Base-by-base conservation (phyloP, 2,329 filamentous ascomycete species). In the Colletotrichum liriopes region DNA sequence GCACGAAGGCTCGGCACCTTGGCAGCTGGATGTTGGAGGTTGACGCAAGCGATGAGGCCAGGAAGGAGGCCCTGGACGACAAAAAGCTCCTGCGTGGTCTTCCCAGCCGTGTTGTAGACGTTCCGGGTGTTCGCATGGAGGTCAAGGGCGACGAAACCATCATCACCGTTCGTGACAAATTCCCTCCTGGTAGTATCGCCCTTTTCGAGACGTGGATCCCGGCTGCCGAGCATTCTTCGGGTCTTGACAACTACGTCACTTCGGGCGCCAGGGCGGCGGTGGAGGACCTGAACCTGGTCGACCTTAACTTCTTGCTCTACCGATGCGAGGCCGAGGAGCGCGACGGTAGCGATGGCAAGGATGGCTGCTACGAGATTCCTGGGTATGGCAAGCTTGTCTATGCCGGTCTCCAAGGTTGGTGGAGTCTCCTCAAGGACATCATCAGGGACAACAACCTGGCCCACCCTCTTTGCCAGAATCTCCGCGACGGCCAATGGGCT, bases 351-450 rank as follows among this genome's bases (percentile, higher is more conserved):
- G 89, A 88, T 63, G 94, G 94, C 5, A 88, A 89, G 72, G 94
- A 98, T 79, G 96, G 96, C n/a, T 92, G 92, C 11, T 99, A 98
- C 83, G 89, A 92, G 64, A 93, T 99, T 74, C 96, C 96, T 1
- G 92, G 92, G 1, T 87, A 95, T 78, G 96, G 95, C 2, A 91
- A 93, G 71, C 88, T 98, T 52, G 94, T 98, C 2, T 99, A 98
- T 81, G 96, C 96, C 72, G 96, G 96, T 73, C 87, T 99, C n/a
- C 96, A 99, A 81, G 97, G 97, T 47, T 99, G 96, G 96, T 98
- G 96, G 95, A 98, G 95, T 80, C 86, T 98, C 0, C 85, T 99
- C 52, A 92, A 94, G 77, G 88, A 93, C 69, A 93, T 99, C 73
- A 93, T 98, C 76, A 89, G 88, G 62, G 91, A 96, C 74, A 99